Percentiles rank a stretch among this genome's conserved stretches.
Evolutionary conservation across 116 monocot genomes (phyloP).

Genomic region (Phalaenopsis hybrid): DNA sequence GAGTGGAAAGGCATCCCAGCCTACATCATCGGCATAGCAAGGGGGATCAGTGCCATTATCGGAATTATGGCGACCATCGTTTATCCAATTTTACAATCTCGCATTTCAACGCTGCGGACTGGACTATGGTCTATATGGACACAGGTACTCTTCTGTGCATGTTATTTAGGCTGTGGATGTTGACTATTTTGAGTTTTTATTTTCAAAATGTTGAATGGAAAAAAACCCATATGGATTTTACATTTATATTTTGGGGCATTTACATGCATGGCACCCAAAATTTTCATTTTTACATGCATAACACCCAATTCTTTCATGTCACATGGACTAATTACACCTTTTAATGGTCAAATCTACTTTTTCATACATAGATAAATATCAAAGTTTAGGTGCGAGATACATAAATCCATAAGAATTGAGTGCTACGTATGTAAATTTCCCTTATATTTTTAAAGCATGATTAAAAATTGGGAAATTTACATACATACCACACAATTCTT

Average conservation of each 20-base stretch:
- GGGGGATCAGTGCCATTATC: conserved; percentile 69
- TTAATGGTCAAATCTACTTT: no score
- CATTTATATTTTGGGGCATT: neutral
- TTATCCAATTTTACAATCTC: conserved; percentile 69
- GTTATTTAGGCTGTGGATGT: neutral
- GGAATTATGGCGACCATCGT: conserved; percentile 71
- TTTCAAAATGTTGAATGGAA: neutral
- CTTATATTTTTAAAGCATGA: neutral
- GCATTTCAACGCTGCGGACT: conserved; percentile 62
- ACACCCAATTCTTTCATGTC: no score
- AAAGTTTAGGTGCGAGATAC: no score
- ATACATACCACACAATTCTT: no score
- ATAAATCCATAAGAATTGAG: no score
- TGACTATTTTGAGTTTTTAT: neutral
- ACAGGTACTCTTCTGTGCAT: conserved; percentile 39
- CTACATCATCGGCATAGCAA: conserved; percentile 72
- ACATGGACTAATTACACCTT: no score
- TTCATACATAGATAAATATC: no score
- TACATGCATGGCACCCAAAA: no score
- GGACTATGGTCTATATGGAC: conserved; percentile 92
- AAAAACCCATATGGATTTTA: neutral
- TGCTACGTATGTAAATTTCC: no score
- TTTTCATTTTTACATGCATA: no score
- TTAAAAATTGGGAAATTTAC: neutral
- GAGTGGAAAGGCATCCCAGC: conserved; percentile 91